A percentile compares a stretch with the other conserved stretches of the same genome.
phyloP scores from a whole-genome alignment of 345 rosid genomes.

The Linum trigynum region DNA sequence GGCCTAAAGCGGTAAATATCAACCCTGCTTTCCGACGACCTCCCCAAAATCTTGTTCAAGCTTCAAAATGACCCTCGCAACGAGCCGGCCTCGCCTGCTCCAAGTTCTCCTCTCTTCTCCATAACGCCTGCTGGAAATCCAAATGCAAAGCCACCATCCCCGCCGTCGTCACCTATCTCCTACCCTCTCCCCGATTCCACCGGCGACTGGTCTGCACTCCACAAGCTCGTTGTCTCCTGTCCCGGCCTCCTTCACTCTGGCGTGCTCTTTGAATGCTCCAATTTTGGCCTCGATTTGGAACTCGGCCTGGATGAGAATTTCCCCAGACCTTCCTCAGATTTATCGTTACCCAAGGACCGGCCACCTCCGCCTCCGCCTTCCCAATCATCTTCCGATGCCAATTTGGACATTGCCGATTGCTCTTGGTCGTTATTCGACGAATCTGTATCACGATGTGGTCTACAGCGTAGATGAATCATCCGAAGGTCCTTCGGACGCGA shows the following conservation, averaged over 20 bases:
- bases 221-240: constrained; percentile 78
- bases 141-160: constrained; percentile 55
- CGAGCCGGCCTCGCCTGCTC: constrained; percentile 81
- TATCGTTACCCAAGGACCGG: constrained; percentile 2
- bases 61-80: constrained; percentile 72
- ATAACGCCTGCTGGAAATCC: constrained; percentile 51
- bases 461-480: constrained; percentile 36
- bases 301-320: constrained; percentile 59
- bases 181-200: constrained; percentile 20
- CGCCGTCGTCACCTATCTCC: constrained; percentile 55
- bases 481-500: constrained; percentile 11
- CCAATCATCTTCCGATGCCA: not conserved
- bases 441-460: constrained; percentile 62
- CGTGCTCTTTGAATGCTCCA: constrained; percentile 77
- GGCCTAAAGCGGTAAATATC: no score
- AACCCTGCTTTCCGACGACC: constrained; percentile 64
- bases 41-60: constrained; percentile 72
- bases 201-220: constrained; percentile 73
- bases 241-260: constrained; percentile 88
- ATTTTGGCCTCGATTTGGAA: constrained; percentile 88
- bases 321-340: constrained; percentile 9
- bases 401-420: constrained; percentile 18
- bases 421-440: constrained; percentile 78
- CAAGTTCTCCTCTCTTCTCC: constrained; percentile 69
- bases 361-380: constrained; percentile 11